Evolutionary conservation across 2,329 filamentous ascomycete genomes (phyloP).

Genomic region (Trichophyton schoenleinii): DNA sequence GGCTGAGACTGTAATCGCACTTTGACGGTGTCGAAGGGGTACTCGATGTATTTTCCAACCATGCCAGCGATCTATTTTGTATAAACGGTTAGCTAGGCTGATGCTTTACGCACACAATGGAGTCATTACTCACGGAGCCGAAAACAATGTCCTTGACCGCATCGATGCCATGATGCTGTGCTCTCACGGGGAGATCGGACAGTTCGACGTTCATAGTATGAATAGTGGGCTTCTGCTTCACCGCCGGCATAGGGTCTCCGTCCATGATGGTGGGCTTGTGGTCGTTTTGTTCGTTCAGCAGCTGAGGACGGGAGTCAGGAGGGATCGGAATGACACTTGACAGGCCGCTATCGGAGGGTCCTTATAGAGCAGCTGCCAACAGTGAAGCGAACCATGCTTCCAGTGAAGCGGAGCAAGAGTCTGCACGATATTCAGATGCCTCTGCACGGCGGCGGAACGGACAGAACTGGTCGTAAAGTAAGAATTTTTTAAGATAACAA

Average conservation of each 20-base stretch:
- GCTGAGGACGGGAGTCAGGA: not conserved
- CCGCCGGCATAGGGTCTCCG: slow-evolving; percentile 22
- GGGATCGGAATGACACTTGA: not conserved
- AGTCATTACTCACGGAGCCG: slow-evolving; percentile 56
- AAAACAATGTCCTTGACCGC: slow-evolving; percentile 77
- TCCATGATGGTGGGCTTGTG: slow-evolving; percentile 2
- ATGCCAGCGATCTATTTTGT: slow-evolving; percentile 59
- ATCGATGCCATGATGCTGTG: slow-evolving; percentile 43
- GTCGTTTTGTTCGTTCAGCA: not conserved
- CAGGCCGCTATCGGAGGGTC: slow-evolving; percentile 18
- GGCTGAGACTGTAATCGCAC: slow-evolving; percentile 95
- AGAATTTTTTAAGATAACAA: not conserved
- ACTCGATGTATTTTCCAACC: slow-evolving; percentile 91
- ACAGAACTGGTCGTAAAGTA: not conserved
- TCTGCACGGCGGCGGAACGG: not conserved
- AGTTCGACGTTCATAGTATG: slow-evolving; percentile 32
- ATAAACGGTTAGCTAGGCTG: slow-evolving; percentile 3
- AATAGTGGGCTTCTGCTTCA: slow-evolving; percentile 14
- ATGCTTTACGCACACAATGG: not conserved
- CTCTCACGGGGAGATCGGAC: slow-evolving; percentile 22
- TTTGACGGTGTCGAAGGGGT: slow-evolving; percentile 97
- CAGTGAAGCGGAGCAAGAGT: not conserved
- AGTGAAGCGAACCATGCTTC: slow-evolving; percentile 7
- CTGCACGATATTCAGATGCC: not conserved
- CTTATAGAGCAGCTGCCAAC: slow-evolving; percentile 17